Conservation (phyloP, 164 flowering plant species). For the Sedum album region DNA sequence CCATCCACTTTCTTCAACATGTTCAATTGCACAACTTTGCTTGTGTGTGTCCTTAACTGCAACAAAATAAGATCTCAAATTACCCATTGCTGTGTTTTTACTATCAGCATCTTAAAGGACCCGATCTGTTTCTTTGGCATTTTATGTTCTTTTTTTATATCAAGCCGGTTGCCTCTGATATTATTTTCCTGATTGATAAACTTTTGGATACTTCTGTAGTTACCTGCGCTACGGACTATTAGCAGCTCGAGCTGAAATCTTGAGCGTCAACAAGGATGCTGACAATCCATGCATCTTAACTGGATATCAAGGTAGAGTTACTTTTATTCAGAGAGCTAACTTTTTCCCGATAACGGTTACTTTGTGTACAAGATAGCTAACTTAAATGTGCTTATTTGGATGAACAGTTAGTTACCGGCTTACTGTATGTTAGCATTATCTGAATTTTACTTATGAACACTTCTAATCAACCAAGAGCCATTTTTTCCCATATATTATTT, state of each 20-base stretch:
- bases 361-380: no score
- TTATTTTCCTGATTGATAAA: neutral
- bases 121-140: neutral
- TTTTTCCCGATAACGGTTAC: no score
- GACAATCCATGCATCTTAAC: constrained; percentile 68
- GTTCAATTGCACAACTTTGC: neutral
- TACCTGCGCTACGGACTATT: constrained; percentile 87
- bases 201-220: constrained; percentile 27
- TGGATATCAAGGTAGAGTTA: constrained; percentile 28
- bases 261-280: constrained; percentile 44
- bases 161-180: neutral
- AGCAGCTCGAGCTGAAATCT: constrained; percentile 94
- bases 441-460: neutral
- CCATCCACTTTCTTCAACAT: constrained; percentile 6
- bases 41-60: neutral
- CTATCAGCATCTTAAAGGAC: neutral
- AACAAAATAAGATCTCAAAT: neutral
- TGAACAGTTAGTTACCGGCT: neutral
- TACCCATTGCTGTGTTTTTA: neutral
- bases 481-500: neutral
- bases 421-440: neutral
- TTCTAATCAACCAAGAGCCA: neutral
- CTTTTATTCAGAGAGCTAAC: no score
- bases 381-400: neutral
- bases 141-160: neutral